Conservation (phyloP, 116 monocot species). For the Zostera marina region DNA sequence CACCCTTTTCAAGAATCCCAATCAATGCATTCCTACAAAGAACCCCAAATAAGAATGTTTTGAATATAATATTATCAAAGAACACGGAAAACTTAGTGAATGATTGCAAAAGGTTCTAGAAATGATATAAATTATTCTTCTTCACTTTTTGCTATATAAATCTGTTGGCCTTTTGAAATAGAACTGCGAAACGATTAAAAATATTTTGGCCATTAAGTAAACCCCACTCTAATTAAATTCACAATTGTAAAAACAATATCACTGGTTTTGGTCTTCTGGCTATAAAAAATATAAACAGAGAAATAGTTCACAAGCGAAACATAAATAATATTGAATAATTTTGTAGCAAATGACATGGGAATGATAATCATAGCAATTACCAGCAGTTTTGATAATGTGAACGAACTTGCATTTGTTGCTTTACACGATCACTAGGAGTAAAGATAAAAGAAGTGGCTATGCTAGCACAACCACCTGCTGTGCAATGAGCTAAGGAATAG, state of each 20-base stretch:
- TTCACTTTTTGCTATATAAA: too few species aligned
- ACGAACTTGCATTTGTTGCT: slow-evolving; percentile 98
- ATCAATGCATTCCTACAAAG: slow-evolving; percentile 62
- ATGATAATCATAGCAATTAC: slow-evolving; percentile 15
- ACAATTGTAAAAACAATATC: not conserved
- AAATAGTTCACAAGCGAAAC: not conserved
- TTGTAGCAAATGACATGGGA: not conserved
- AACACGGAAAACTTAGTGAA: too few species aligned
- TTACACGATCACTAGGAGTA: slow-evolving; percentile 92
- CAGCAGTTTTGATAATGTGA: slow-evolving; percentile 81
- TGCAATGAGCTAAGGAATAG: slow-evolving; percentile 74
- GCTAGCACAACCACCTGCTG: slow-evolving; percentile 83
- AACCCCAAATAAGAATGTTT: not conserved
- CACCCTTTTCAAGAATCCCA: slow-evolving; percentile 68
- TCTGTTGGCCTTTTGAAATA: not conserved
- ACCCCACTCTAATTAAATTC: not conserved
- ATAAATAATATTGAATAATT: not conserved
- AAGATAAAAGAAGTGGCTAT: slow-evolving; percentile 88
- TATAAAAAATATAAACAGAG: not conserved
- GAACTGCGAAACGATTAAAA: not conserved
- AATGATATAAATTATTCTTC: too few species aligned
- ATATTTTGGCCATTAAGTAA: too few species aligned
- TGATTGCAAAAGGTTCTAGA: too few species aligned
- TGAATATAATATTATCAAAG: too few species aligned
- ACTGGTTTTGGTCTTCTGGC: not conserved